A percentile compares a stretch with the other conserved stretches of the same genome.
These are phyloP conservation scores for Solanum chacoense DNA, from an alignment of 305 asterid genomes.

Conservation along the genomic window DNA sequence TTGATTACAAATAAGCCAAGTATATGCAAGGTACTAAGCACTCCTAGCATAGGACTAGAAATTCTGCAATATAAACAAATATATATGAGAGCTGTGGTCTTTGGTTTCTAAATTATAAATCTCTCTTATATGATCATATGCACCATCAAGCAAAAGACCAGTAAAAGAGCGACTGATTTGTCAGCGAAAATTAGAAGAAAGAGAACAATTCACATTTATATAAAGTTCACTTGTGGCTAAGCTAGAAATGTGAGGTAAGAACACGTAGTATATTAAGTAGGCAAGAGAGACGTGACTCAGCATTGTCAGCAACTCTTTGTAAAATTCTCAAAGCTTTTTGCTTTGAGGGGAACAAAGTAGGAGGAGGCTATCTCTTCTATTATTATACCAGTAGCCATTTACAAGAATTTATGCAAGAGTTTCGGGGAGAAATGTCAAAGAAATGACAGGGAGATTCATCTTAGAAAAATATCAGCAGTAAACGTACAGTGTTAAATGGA, in stretches of 20 bases:
- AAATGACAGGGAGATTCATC: neutral
- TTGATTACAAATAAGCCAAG: neutral
- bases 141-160: neutral
- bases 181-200: neutral
- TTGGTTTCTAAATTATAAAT: neutral
- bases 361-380: neutral
- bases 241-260: neutral
- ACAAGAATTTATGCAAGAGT: neutral
- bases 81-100: neutral
- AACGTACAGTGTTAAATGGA: neutral
- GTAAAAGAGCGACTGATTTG: neutral
- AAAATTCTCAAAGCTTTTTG: neutral
- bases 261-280: neutral
- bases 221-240: neutral
- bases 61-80: neutral
- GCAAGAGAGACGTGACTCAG: neutral
- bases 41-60: neutral
- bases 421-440: neutral
- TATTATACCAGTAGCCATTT: neutral
- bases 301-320: neutral
- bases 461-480: neutral
- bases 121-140: neutral
- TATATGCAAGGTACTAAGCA: neutral
- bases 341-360: neutral
- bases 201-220: neutral